phyloP scores from a whole-genome alignment of 2,329 filamentous ascomycete species.

The Diplodia sapinea region DNA sequence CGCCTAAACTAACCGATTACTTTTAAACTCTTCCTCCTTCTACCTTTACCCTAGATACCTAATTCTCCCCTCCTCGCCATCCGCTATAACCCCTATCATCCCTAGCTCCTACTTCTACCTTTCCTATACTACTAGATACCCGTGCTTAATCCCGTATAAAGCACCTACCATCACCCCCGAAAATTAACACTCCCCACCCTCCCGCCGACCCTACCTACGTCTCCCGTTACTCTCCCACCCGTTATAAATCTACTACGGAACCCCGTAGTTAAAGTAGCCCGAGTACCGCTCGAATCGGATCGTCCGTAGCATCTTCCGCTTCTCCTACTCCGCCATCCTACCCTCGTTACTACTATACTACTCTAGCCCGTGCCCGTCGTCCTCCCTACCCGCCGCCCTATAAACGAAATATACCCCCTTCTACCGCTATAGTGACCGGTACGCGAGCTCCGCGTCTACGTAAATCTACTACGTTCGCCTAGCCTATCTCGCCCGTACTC shows the following conservation, averaged over 20 bases:
- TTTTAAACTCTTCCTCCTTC: too few species aligned
- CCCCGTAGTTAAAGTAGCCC: conserved; percentile 31
- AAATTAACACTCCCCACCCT: not conserved
- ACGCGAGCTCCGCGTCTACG: conserved; percentile 1
- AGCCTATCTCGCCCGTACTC: not conserved
- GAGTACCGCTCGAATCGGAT: conserved; percentile 31
- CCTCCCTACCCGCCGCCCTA: conserved; percentile 29
- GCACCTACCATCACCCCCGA: too few species aligned
- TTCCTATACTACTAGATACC: too few species aligned
- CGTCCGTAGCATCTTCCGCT: conserved; percentile 21
- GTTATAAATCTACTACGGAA: conserved; percentile 32
- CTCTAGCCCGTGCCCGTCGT: conserved; percentile 18
- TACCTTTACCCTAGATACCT: too few species aligned
- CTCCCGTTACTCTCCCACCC: conserved; percentile 22
- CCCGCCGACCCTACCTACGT: conserved; percentile 17
- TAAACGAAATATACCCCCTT: conserved; percentile 31
- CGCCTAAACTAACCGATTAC: too few species aligned
- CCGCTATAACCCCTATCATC: too few species aligned
- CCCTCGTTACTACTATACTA: conserved; percentile 26
- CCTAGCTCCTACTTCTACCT: too few species aligned
- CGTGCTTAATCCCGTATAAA: too few species aligned
- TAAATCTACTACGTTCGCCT: conserved; percentile 29
- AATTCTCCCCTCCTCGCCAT: too few species aligned
- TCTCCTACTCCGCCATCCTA: not conserved
- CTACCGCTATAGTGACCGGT: conserved; percentile 33